Evolutionary conservation across 1,139 yeast genomes (phyloP).

Genomic region (Candida pseudocylindracea): DNA sequence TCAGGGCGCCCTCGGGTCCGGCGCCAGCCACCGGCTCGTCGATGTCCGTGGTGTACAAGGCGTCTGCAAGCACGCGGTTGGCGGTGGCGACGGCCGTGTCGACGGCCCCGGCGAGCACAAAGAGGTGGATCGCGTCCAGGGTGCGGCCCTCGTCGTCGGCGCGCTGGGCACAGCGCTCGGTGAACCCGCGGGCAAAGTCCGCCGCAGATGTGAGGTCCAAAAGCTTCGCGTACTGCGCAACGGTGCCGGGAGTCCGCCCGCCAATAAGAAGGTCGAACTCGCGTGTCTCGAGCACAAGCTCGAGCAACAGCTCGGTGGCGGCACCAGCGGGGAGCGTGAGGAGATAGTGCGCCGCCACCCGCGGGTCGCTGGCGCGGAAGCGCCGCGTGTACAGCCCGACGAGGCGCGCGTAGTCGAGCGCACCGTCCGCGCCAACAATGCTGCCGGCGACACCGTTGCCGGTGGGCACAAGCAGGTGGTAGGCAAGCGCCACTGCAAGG

Average conservation of each 20-base stretch:
- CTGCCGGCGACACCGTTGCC: conserved; percentile 12
- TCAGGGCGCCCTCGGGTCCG: conserved; percentile 13
- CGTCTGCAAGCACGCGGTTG: conserved; percentile 62
- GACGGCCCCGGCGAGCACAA: conserved; percentile 76
- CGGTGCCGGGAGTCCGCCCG: conserved; percentile 49
- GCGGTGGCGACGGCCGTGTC: conserved; percentile 64
- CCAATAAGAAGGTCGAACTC: conserved; percentile 72
- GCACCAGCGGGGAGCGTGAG: conserved; percentile 27
- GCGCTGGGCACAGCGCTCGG: conserved; percentile 66
- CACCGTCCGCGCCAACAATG: conserved; percentile 12
- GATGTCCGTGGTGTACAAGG: conserved; percentile 51
- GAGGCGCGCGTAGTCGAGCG: conserved; percentile 33
- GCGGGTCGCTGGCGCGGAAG: conserved; percentile 72
- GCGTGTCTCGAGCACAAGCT: conserved; percentile 66
- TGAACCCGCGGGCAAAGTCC: conserved; percentile 27
- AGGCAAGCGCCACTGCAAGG: conserved; percentile 60
- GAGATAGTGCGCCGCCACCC: conserved; percentile 76
- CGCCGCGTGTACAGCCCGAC: conserved; percentile 56
- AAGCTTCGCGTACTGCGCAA: conserved; percentile 59
- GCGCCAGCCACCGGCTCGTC: conserved; percentile 29
- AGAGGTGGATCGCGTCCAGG: conserved; percentile 66
- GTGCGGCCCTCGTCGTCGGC: conserved; percentile 88
- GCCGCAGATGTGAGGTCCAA: conserved; percentile 35
- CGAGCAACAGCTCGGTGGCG: conserved; percentile 66
- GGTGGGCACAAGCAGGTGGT: conserved; percentile 49